Evolutionary conservation across 2,329 filamentous ascomycete species (phyloP).

Genomic region (Claviceps lovelessii): DNA sequence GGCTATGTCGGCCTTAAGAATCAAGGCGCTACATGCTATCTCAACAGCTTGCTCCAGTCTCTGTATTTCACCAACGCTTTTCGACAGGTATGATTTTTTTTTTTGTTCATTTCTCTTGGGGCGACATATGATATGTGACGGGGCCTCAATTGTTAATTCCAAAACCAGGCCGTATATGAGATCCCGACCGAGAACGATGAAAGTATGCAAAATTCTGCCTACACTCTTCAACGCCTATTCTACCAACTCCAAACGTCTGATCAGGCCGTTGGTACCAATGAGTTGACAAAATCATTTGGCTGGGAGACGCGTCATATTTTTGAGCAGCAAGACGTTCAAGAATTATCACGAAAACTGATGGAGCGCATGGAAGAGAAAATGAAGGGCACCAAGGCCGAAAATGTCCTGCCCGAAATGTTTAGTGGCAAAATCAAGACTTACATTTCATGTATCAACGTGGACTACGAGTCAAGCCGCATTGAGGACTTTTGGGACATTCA

Average conservation of each 20-base stretch:
- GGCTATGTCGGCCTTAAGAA: slow-evolving; percentile 95
- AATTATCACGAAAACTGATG: slow-evolving; percentile 91
- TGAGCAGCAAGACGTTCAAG: slow-evolving; percentile 96
- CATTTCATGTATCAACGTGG: slow-evolving; percentile 95
- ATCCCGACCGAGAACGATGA: slow-evolving; percentile 84
- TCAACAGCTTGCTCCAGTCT: slow-evolving; percentile 73
- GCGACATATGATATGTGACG: neutral
- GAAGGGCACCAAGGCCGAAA: slow-evolving; percentile 90
- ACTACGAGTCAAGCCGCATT: slow-evolving; percentile 87
- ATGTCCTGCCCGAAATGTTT: slow-evolving; percentile 78
- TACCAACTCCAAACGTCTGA: slow-evolving; percentile 85
- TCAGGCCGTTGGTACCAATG: slow-evolving; percentile 72
- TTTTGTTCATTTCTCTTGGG: neutral
- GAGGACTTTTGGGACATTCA: slow-evolving; percentile 99
- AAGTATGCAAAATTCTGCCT: slow-evolving; percentile 74
- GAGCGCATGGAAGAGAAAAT: slow-evolving; percentile 94
- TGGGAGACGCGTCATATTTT: slow-evolving; percentile 98
- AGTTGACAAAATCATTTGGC: slow-evolving; percentile 90
- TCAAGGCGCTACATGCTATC: slow-evolving; percentile 83
- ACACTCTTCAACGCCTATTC: slow-evolving; percentile 84
- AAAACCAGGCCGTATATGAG: slow-evolving; percentile 73
- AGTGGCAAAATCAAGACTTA: slow-evolving; percentile 98
- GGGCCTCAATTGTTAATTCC: slow-evolving; percentile 4
- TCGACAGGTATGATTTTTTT: slow-evolving; percentile 52
- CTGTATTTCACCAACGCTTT: slow-evolving; percentile 85